Evolutionary conservation across 2,329 filamentous ascomycete genomes (phyloP).

Genomic region (Moelleriella libera): DNA sequence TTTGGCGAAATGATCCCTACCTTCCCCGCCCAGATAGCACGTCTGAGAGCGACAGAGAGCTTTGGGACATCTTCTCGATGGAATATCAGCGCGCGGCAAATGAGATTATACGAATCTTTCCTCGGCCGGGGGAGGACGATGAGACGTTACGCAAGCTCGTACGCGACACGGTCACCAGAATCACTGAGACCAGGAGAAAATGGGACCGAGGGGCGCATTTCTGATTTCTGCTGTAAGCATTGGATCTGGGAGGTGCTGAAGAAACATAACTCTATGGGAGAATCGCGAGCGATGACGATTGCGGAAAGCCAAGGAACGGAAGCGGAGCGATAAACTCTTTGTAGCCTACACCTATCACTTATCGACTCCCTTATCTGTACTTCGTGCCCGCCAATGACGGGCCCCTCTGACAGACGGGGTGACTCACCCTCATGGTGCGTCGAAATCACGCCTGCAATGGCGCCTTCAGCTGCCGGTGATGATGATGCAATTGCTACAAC

Average conservation of each 20-base stretch:
- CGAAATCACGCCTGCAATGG: too few species aligned
- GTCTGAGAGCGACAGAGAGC: not conserved
- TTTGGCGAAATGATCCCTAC: constrained; percentile 36
- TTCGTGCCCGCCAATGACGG: too few species aligned
- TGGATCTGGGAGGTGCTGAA: not conserved
- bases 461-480: too few species aligned
- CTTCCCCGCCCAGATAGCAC: constrained; percentile 25
- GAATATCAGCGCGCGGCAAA: constrained; percentile 2
- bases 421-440: too few species aligned
- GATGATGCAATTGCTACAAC: too few species aligned
- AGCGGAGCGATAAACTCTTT: too few species aligned
- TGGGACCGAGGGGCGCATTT: constrained; percentile 1
- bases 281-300: not conserved
- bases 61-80: constrained; percentile 1
- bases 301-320: too few species aligned
- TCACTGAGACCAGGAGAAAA: constrained; percentile 1
- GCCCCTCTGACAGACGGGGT: too few species aligned
- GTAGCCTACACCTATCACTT: too few species aligned
- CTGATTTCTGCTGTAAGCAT: not conserved
- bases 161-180: not conserved
- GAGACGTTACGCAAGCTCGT: constrained; percentile 1
- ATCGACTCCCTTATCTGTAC: too few species aligned
- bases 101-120: not conserved
- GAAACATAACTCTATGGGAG: not conserved
- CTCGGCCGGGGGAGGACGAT: constrained; percentile 2